Conservation (phyloP, 1,139 yeast species). For the Hyphopichia pseudoburtonii region DNA sequence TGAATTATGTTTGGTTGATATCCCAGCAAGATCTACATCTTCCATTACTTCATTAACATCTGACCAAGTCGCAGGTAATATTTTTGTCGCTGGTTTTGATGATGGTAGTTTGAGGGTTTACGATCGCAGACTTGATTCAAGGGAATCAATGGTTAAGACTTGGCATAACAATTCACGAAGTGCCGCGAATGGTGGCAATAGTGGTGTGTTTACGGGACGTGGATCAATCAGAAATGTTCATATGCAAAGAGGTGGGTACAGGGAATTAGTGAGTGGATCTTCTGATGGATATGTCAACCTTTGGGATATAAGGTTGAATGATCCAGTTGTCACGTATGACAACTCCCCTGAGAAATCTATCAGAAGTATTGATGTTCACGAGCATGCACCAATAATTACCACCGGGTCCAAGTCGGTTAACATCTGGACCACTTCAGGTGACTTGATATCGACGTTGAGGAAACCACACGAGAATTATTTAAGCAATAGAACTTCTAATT, state of each 20-base stretch:
- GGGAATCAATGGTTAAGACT: constrained; percentile 81
- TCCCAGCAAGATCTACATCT: constrained; percentile 90
- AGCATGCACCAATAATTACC: constrained; percentile 91
- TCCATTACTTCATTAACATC: constrained; percentile 87
- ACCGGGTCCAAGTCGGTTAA: constrained; percentile 84
- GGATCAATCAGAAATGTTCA: constrained; percentile 78
- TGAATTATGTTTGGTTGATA: constrained; percentile 80
- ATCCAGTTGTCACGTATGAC: constrained; percentile 67
- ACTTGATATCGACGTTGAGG: constrained; percentile 60
- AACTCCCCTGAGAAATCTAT: constrained; percentile 61
- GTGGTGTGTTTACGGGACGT: constrained; percentile 19
- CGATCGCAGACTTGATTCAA: constrained; percentile 81
- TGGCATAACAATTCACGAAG: constrained; percentile 56
- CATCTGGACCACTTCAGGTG: constrained; percentile 86
- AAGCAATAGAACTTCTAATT: constrained; percentile 47
- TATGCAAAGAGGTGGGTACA: constrained; percentile 94
- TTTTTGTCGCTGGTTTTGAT: constrained; percentile 87
- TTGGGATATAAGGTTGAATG: constrained; percentile 83
- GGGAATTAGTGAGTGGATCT: constrained; percentile 86
- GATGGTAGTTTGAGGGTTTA: constrained; percentile 91
- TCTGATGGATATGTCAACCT: constrained; percentile 79
- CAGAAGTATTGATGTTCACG: constrained; percentile 82
- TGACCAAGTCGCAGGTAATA: constrained; percentile 94
- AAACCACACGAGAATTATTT: constrained; percentile 51
- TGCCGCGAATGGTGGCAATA: too few species aligned